Conservation (phyloP, 805 yeast species). For the Kodamaea fukazawae region DNA sequence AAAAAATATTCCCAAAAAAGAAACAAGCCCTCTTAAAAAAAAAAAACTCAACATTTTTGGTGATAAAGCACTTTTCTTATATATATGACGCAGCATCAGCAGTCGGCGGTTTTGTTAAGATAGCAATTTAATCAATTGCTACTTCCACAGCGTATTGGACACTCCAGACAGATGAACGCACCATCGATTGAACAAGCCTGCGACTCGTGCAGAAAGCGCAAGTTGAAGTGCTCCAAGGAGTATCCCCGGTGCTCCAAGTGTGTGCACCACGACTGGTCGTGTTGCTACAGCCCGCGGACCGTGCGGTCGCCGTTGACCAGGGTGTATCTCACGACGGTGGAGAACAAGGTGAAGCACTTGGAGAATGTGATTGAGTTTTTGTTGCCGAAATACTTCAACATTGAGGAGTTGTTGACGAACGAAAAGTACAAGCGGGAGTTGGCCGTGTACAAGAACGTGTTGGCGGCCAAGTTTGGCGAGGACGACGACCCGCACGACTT, state of each 20-base stretch:
- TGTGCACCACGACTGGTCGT: slow-evolving; percentile 65
- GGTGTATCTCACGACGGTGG: slow-evolving; percentile 75
- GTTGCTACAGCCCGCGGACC: slow-evolving; percentile 74
- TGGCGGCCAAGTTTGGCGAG: slow-evolving; percentile 9
- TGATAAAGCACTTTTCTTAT: not conserved
- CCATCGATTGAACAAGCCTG: slow-evolving; percentile 57
- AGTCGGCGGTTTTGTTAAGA: slow-evolving; percentile 3
- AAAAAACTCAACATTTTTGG: slow-evolving; percentile 9
- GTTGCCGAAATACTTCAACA: slow-evolving; percentile 24
- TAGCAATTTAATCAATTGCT: slow-evolving; percentile 1
- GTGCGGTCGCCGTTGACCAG: slow-evolving; percentile 80
- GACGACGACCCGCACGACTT: slow-evolving; percentile 7
- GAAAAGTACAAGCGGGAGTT: slow-evolving; percentile 16
- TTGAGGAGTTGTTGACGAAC: slow-evolving; percentile 18
- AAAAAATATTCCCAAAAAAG: slow-evolving; percentile 7
- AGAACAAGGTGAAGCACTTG: slow-evolving; percentile 39
- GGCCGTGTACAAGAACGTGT: slow-evolving; percentile 7
- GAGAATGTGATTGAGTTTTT: slow-evolving; percentile 32
- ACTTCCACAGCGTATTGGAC: not conserved
- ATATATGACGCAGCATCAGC: slow-evolving; percentile 1
- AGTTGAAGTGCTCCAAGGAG: slow-evolving; percentile 77
- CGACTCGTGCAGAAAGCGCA: slow-evolving; percentile 79
- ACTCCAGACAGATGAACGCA: slow-evolving; percentile 7
- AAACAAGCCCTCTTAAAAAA: slow-evolving; percentile 6
- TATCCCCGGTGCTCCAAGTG: slow-evolving; percentile 77